phyloP scores from a whole-genome alignment of 2,329 filamentous ascomycete genomes.

The Alternaria atra region DNA sequence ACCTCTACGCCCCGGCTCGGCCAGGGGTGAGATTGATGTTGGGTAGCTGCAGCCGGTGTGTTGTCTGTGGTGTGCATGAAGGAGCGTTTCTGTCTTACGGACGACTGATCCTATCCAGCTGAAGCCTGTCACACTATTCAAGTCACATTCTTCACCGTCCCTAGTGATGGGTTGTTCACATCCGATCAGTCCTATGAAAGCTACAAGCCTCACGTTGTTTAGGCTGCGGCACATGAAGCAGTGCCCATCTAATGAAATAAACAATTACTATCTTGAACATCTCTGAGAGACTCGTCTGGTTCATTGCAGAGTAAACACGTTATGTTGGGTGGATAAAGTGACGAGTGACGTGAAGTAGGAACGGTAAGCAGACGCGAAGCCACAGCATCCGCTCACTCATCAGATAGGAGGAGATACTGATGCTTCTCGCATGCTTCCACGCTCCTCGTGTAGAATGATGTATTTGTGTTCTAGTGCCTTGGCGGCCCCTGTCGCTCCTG shows the following conservation, averaged over 20 bases:
- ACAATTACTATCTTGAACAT: background rate
- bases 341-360: background rate
- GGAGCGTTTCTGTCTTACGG: background rate
- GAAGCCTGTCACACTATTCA: background rate
- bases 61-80: background rate
- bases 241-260: background rate
- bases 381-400: background rate
- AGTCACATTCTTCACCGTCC: background rate
- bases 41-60: background rate
- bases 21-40: background rate
- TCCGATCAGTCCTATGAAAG: background rate
- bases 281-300: background rate
- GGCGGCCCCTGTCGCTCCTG: conserved; percentile 4
- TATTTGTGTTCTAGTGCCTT: conserved; percentile 7
- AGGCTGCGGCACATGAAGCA: background rate
- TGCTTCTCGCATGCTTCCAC: background rate
- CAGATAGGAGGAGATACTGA: background rate
- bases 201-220: background rate
- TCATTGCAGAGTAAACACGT: background rate
- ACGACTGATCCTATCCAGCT: background rate
- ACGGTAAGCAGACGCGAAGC: background rate
- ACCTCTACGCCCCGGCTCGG: background rate
- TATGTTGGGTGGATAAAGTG: background rate
- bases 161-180: background rate
- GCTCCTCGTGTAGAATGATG: background rate